Base-by-base conservation (phyloP, 345 rosid genomes). In the Geranium brycei region DNA sequence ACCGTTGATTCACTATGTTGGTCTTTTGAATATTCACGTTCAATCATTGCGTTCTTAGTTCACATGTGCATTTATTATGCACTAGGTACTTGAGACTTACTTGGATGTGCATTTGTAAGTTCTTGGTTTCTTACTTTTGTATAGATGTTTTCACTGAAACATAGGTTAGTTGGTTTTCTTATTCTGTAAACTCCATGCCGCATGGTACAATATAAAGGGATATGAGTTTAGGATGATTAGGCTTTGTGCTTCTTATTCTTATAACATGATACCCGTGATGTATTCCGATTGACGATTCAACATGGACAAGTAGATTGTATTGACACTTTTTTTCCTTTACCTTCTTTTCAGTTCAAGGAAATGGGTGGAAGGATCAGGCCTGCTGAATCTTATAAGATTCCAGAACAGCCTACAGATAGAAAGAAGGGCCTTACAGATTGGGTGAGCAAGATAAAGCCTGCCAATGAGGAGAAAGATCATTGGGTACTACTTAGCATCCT, bases 391-490 rank as follows among this genome's bases (percentile, higher is more conserved):
- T 67, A 64, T 14, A 88, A 78, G 75, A 64, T 77, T 38, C 69
- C 74, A 71, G 97, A 95, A 59, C 93, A 75, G 74, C 38, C 82
- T 73, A 62, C 79, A 11, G 99, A 91, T 70, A 91, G 74, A 79
- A 95, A 84, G 72, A 91, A 82, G 72, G 96, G 91, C 16, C 63
- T 90, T 65, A 73, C 75, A 71, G 93, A 95, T 68, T 95, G 96
- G 99, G 78, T 95, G 87, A 88, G 84, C 82, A 17, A 78, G 47
- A 88, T 91, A 38, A 95, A 91, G 84, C 99, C 93, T 67, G 88
- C 76, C 58, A 87, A 80, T 57, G 99, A 95, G 73, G 99, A 91
- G 83, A 95, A 95, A 76, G 99, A 95, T 75, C 95, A 95, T 71
- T 71, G 74, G 74, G 74, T 71, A 71, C 14, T 63, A 5, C 14